Evolutionary conservation across 2,329 filamentous ascomycete genomes (phyloP).

Genomic region (Aaosphaeria pasadenensis): DNA sequence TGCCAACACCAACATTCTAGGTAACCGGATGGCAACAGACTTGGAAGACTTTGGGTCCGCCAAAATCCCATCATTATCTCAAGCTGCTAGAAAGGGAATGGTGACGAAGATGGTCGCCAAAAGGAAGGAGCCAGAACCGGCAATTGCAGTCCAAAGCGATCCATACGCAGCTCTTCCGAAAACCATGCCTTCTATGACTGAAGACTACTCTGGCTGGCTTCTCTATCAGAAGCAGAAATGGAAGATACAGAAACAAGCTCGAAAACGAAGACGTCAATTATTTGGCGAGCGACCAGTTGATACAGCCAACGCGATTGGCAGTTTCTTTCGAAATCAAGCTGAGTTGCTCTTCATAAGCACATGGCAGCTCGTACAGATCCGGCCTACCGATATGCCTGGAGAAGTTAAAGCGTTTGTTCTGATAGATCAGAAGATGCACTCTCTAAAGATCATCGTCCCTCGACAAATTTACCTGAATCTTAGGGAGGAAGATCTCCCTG

Average conservation of each 20-base stretch:
- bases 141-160: slow-evolving; percentile 60
- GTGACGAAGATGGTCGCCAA: slow-evolving; percentile 49
- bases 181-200: slow-evolving; percentile 77
- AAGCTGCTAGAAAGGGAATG: slow-evolving; percentile 36
- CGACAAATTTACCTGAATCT: slow-evolving; percentile 89
- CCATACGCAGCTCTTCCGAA: slow-evolving; percentile 80
- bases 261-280: slow-evolving; percentile 79
- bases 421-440: slow-evolving; percentile 89
- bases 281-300: slow-evolving; percentile 79
- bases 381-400: slow-evolving; percentile 77
- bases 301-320: slow-evolving; percentile 60
- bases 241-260: slow-evolving; percentile 93
- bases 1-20: slow-evolving; percentile 62
- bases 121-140: slow-evolving; percentile 46
- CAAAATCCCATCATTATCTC: slow-evolving; percentile 45
- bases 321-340: slow-evolving; percentile 86
- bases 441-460: slow-evolving; percentile 83
- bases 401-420: slow-evolving; percentile 86
- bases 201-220: slow-evolving; percentile 85
- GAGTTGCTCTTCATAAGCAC: slow-evolving; percentile 86
- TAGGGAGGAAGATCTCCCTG: slow-evolving; percentile 80
- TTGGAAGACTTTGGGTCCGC: slow-evolving; percentile 79
- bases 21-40: slow-evolving; percentile 59
- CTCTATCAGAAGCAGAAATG: slow-evolving; percentile 98
- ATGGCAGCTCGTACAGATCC: slow-evolving; percentile 91